A percentile compares a stretch with the other conserved stretches of the same genome.
phyloP scores from a whole-genome alignment of 2,329 filamentous ascomycete species.

The Trichoderma sp. region DNA sequence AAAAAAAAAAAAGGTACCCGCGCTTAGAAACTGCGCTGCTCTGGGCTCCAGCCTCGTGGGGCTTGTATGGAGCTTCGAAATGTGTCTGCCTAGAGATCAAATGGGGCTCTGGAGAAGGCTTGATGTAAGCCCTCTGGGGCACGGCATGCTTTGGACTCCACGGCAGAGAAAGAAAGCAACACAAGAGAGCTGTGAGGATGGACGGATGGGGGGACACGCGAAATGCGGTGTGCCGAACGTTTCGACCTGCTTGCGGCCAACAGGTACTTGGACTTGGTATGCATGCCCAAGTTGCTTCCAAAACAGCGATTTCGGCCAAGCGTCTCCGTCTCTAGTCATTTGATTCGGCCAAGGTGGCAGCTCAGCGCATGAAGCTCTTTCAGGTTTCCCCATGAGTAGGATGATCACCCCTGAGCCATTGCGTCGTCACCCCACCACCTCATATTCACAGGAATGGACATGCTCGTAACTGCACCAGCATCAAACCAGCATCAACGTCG shows the following conservation, averaged over 20 bases:
- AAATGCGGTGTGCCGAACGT: slow-evolving; percentile 12
- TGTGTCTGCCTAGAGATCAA: slow-evolving; percentile 19
- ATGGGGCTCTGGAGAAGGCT: slow-evolving; percentile 11
- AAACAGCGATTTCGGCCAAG: slow-evolving; percentile 6
- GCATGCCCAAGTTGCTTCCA: neutral
- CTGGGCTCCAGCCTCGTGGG: slow-evolving; percentile 12
- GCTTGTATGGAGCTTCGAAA: slow-evolving; percentile 16
- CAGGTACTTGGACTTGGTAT: neutral
- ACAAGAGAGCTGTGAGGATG: neutral
- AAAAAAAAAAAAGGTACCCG: neutral
- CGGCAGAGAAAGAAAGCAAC: neutral
- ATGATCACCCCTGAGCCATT: slow-evolving; percentile 13
- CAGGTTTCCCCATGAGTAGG: neutral
- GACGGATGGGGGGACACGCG: neutral
- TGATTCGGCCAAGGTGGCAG: neutral
- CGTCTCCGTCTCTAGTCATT: neutral
- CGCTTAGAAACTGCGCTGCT: neutral
- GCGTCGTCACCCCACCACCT: slow-evolving; percentile 1
- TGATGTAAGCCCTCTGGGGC: slow-evolving; percentile 19
- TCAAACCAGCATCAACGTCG: neutral
- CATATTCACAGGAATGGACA: neutral
- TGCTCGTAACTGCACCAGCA: neutral
- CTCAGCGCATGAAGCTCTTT: neutral
- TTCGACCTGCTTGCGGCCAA: slow-evolving; percentile 9
- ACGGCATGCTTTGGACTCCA: neutral